Evolutionary conservation across 2,329 filamentous ascomycete species (phyloP).

Genomic region (Pseudocercospora musae): DNA sequence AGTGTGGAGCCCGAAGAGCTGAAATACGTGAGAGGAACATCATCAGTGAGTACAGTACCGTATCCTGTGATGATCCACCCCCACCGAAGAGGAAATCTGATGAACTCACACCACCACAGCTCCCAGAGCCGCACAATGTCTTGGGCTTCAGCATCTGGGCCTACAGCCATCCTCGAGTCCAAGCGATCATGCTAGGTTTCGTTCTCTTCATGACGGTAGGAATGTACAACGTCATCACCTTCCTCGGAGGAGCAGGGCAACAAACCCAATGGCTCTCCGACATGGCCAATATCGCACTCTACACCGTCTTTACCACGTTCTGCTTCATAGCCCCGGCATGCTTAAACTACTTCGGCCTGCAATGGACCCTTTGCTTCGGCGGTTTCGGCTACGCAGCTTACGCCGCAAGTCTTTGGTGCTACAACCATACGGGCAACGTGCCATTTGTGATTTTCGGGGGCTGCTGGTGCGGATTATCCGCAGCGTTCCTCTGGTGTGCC

Average conservation of each 20-base stretch:
- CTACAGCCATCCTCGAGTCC: constrained; percentile 3
- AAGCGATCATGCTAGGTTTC: constrained; percentile 6
- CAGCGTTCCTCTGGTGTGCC: constrained; percentile 5
- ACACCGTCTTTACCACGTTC: constrained; percentile 3
- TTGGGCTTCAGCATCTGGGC: not conserved
- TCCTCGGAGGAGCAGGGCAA: constrained; percentile 6
- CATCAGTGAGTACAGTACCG: not conserved
- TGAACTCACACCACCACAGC: not conserved
- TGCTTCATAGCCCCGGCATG: constrained; percentile 4
- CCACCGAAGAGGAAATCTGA: no score
- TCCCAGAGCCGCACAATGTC: not conserved
- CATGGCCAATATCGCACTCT: constrained; percentile 5
- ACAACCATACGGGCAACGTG: constrained; percentile 2
- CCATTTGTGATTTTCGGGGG: constrained; percentile 8
- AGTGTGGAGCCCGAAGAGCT: not conserved
- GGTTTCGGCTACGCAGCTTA: constrained; percentile 6
- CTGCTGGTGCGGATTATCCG: constrained; percentile 3
- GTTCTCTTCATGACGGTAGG: constrained; percentile 9
- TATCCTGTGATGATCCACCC: no score
- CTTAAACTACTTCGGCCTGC: constrained; percentile 3
- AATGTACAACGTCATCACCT: constrained; percentile 11
- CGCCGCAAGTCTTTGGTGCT: constrained; percentile 4
- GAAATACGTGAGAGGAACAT: constrained; percentile 1
- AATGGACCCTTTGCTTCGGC: constrained; percentile 7
- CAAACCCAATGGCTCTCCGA: constrained; percentile 4